Evolutionary conservation across 31 red algal genomes (phyloP), one percentile per base, ranked within the genome.

Genomic region (Endocladia muricata): DNA sequence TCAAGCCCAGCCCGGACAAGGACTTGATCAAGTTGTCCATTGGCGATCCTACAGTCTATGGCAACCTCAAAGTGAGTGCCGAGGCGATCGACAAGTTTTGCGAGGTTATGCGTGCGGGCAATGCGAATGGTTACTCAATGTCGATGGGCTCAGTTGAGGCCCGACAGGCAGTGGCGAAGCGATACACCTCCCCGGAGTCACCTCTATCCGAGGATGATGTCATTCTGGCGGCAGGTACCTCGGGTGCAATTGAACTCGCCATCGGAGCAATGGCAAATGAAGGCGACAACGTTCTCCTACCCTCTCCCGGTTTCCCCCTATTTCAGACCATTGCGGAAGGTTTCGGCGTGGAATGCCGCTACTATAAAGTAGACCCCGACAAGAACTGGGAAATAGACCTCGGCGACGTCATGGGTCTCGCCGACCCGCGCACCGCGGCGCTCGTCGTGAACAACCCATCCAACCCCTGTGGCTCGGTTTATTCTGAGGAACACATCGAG

Each of bases 381-480:
- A 61, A 69, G 4, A 52, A 58, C 0, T 99, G 96, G 96, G 67
- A 99, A 76, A 77, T 84, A 25, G 73, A 91, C 25, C 29, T 95
- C 54, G 38, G 67, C 47, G 48, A 76, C n/a, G 19, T 99, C 2
- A 31, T 39, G 4, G 32, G 35, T 2, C 38, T 85, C 39, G 88
- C 70, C 0, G 92, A 95, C 64, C 26, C 51, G 43, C 88, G 89
- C 1, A 95, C 92, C 7, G 42, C 38, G 19, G 96, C 92, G 37
- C 77, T 99, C 38, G 84, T 99, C 5, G 80, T 99, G 33, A 99
- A 99, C 73, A 99, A 99, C 55, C 96, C 96, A 36, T 91, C 85
- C 8, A 99, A 99, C 59, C 96, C 96, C 61, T 95, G 92, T 60
- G 96, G 96, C 2, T 88, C 81, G 2, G 92, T 95, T 17, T 99